These are phyloP conservation scores for Albizia julibrissin DNA, from an alignment of 306 rosid species.

Conservation along the genomic window DNA sequence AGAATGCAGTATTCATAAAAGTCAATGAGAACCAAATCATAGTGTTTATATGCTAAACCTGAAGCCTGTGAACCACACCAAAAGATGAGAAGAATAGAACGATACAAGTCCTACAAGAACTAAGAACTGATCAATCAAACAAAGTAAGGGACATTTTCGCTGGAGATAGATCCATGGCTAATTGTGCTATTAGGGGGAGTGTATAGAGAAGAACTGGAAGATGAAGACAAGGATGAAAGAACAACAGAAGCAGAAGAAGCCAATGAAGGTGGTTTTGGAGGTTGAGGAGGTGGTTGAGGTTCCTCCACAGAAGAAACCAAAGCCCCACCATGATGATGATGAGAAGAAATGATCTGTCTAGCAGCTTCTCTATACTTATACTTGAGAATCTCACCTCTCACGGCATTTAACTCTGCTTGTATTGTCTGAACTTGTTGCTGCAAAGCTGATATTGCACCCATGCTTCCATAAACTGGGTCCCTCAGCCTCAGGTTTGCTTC, in stretches of 20 bases:
- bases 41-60: slow-evolving; percentile 29
- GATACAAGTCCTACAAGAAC: not conserved
- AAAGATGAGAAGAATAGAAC: slow-evolving; percentile 20
- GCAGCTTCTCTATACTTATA: slow-evolving; percentile 70
- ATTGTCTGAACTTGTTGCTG: slow-evolving; percentile 78
- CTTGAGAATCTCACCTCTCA: slow-evolving; percentile 60
- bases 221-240: slow-evolving; percentile 58
- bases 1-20: slow-evolving; percentile 17
- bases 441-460: slow-evolving; percentile 85
- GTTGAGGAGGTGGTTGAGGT: slow-evolving; percentile 23
- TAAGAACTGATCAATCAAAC: slow-evolving; percentile 8
- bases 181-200: slow-evolving; percentile 56
- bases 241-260: slow-evolving; percentile 47
- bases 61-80: slow-evolving; percentile 25
- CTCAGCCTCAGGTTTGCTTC: slow-evolving; percentile 86
- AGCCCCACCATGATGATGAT: slow-evolving; percentile 27
- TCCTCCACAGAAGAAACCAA: slow-evolving; percentile 47
- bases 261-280: slow-evolving; percentile 25
- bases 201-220: slow-evolving; percentile 63
- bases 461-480: slow-evolving; percentile 90
- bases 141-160: slow-evolving; percentile 66
- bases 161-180: slow-evolving; percentile 70
- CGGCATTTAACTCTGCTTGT: slow-evolving; percentile 58
- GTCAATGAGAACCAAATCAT: not conserved
- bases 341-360: slow-evolving; percentile 50